Base-by-base conservation (phyloP, 140 eudicot species). In the Erigeron philadelphicus region DNA sequence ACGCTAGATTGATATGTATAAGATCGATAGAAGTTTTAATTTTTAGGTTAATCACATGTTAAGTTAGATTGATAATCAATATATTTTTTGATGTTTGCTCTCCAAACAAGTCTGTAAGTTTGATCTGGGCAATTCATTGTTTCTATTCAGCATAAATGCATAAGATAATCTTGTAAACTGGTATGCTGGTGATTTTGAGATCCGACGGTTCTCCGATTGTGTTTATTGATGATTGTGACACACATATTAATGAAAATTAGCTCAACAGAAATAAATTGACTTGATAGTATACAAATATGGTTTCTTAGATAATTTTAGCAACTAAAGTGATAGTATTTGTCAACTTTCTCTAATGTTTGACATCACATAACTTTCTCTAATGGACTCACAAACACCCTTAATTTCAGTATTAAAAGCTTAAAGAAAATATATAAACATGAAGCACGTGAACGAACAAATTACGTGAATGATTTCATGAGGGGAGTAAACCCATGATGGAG, bases 401-500 rank as follows among this genome's bases (percentile, higher is more conserved):
- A 38, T 61, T 35, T 61, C 13, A 62, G 7, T 12, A 6, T 67
- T 9, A 9, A 42, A 58, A 48, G 40, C 66, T 73, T n/a, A 63
- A 55, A 42, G 47, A 13, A 54, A n/a, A 54, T 25, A 35, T 58
- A 45, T 6, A 70, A 43, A 11, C 40, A 21, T n/a, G 11, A 17
- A 42, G 42, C 66, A 70, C 67, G 15, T 13, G 42, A 65, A 55
- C 9, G 40, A 52, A 13, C 16, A 8, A 60, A 31, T 76, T 62
- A 76, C 62, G 76, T 63, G 53, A 61, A 63, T n/a, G 60, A 62
- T 63, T 76, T 76, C 57, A 18, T 74, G 59, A 77, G 68, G 44
- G 88, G 95, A 48, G 74, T 84, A 41, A 88, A 88, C 11, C 96
- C 96, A 48, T 85, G 93, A 19, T 59, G 80, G 50, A 88, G 77